Base-by-base conservation (phyloP, 345 rosid species). In the Moringa oleifera region DNA sequence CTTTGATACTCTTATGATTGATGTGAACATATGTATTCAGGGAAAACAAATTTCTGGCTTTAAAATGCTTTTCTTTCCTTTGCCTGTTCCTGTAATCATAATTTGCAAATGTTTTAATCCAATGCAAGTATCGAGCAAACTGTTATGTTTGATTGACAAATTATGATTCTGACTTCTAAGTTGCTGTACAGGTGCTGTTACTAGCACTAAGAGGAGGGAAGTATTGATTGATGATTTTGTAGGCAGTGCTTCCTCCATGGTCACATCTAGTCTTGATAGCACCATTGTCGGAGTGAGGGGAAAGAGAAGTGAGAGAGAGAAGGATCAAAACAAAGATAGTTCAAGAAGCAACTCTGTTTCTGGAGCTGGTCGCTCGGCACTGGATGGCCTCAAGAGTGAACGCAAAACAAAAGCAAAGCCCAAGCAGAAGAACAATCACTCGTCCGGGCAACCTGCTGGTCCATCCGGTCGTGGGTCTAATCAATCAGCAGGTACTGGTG, bases 211-310 rank as follows among this genome's bases (percentile, higher is more conserved):
- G 73, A 80, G 79, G 73, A 68, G 77, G 74, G 91, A 91, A 75
- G 85, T 78, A 68, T 74, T 78, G 55, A 80, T 86, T 20, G 91
- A 88, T 70, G 98, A 86, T 63, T 86, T 84, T 54, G 76, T 78
- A 0, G 92, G 86, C 57, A 75, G 92, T 64, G 83, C 94, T 60
- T 85, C 91, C 13, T 89, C 98, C 49, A 80, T 85, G 72, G 79
- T 77, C 41, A 79, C 88, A 28, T 73, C 85, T 2, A 72, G 84
- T 23, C 76, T 78, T 31, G 83, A 83, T 47, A 66, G 77, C 8
- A 59, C 68, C 4, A 70, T 66, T 71, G 67, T 68, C 33, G 91
- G 78, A 45, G 67, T 62, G 51, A 81, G 75, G 57, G 89, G 81
- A 31, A 81, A 75, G 76, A 85, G 81, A 72, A 78, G 69, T 18